Evolutionary conservation across 192 early-diverging fungal species (phyloP), one percentile per base, ranked within the genome.

Genomic region (Diversispora epigaea): DNA sequence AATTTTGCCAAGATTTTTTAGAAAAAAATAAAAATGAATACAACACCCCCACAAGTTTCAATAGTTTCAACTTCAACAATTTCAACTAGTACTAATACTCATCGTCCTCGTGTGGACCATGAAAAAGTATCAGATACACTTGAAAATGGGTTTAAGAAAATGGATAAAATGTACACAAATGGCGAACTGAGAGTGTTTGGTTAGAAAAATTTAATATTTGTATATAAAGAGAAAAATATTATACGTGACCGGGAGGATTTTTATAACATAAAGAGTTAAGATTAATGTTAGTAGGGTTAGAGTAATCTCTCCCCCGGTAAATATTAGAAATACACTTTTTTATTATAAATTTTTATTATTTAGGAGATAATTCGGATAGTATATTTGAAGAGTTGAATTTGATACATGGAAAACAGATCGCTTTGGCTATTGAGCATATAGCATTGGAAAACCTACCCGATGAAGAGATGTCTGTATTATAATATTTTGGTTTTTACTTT

Each of bases 341-440:
- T 12, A 17, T 44, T 10, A 10, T 50, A 21, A 44, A 46, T 45
- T 10, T 47, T 15, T 19, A 12, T 47, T 2, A 44, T 32, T 4
- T 54, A 77, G 76, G 76, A 32, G 17, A 56, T 8, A 77, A 77
- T 58, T 77, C 76, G 10, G 76, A 77, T 50, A 63, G 21, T 49
- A 58, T 77, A 32, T 77, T 77, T 49, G 72, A 77, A 77, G 76
- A 77, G 15, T 63, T 77, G 15, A 68, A 77, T 61, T 47, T 58
- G 39, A 77, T 77, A 50, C 67, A 55, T 19, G 58, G 22, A 21
- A 77, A 77, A 61, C 76, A 77, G 46, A 71, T 77, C 22, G 12
- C 41, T 8, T 61, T 77, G 21, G 76, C 76, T 14, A 15, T 49
- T 71, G 49, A 77, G 19, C 76, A 77, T 68, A 60, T 72, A 10